Conservation (phyloP, 768 basidiomycete genomes). For the Trametes maxima region DNA sequence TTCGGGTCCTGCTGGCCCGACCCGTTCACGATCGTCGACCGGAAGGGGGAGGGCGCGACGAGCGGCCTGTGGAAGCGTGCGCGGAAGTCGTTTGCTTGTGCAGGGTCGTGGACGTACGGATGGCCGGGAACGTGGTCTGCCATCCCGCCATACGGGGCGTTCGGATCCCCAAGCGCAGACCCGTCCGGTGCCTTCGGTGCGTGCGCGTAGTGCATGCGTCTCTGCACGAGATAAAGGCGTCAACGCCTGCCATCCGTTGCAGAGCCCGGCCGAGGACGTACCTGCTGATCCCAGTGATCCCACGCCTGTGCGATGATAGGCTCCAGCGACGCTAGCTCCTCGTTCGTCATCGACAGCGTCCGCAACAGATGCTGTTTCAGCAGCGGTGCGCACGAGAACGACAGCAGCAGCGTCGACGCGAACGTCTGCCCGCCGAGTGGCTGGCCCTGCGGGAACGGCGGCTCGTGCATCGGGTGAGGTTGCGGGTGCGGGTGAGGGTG, state of each 20-base stretch:
- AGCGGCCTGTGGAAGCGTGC: slow-evolving; percentile 66
- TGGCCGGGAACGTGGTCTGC: slow-evolving; percentile 29
- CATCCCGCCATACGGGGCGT: slow-evolving; percentile 25
- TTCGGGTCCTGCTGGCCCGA: slow-evolving; percentile 21
- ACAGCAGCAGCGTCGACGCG: slow-evolving; percentile 74
- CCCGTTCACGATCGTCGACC: slow-evolving; percentile 30
- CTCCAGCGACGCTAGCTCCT: slow-evolving; percentile 77
- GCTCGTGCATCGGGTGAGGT: slow-evolving; percentile 51
- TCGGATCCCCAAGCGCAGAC: slow-evolving; percentile 27
- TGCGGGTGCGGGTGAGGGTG: slow-evolving; percentile 34
- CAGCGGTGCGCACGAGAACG: slow-evolving; percentile 72
- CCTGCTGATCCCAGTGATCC: slow-evolving; percentile 86
- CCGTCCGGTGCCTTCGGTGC: slow-evolving; percentile 34
- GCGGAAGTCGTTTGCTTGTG: slow-evolving; percentile 55
- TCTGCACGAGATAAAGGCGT: slow-evolving; percentile 34
- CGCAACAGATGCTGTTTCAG: slow-evolving; percentile 77
- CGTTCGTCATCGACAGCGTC: slow-evolving; percentile 72
- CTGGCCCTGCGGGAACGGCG: slow-evolving; percentile 57
- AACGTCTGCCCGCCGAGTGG: slow-evolving; percentile 70
- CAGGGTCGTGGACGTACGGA: slow-evolving; percentile 36
- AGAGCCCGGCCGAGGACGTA: slow-evolving; percentile 36
- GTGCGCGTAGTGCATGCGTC: slow-evolving; percentile 50
- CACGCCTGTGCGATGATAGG: slow-evolving; percentile 83
- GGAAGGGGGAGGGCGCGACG: slow-evolving; percentile 62
- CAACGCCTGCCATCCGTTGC: not conserved